Evolutionary conservation across 202 grass and related monocot genomes (phyloP).

Genomic region (Panicum hallii): DNA sequence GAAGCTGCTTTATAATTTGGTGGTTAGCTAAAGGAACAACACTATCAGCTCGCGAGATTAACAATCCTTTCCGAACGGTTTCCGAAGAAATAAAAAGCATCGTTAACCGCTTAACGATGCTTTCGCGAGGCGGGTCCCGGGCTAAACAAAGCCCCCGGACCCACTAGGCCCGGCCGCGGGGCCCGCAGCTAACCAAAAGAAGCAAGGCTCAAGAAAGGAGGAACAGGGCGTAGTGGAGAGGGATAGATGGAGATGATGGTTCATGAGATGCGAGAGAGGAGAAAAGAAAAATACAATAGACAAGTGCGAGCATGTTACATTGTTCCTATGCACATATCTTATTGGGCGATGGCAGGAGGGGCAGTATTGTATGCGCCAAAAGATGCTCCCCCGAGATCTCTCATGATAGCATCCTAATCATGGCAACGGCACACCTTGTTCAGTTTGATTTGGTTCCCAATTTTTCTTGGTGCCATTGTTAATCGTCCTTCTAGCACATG

Average conservation of each 20-base stretch:
- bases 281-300: background rate
- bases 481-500: background rate
- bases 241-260: constrained; percentile 34
- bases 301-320: constrained; percentile 49
- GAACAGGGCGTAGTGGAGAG: constrained; percentile 45
- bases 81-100: constrained; percentile 29
- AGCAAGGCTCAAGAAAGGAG: constrained; percentile 50
- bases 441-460: background rate
- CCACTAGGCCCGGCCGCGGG: background rate
- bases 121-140: constrained; percentile 22
- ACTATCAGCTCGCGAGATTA: constrained; percentile 30
- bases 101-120: constrained; percentile 39
- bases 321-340: constrained; percentile 52
- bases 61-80: constrained; percentile 40
- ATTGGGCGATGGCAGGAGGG: constrained; percentile 26
- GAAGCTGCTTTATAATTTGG: constrained; percentile 17
- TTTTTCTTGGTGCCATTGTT: background rate
- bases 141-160: constrained; percentile 25
- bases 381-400: constrained; percentile 60
- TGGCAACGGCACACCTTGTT: constrained; percentile 38
- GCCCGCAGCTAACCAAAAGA: constrained; percentile 46
- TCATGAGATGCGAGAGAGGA: background rate
- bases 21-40: constrained; percentile 48
- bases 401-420: constrained; percentile 70
- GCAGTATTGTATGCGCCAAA: constrained; percentile 43